Evolutionary conservation across 352 stramenopile species (phyloP).

Genomic region (Globisporangium ultimum): DNA sequence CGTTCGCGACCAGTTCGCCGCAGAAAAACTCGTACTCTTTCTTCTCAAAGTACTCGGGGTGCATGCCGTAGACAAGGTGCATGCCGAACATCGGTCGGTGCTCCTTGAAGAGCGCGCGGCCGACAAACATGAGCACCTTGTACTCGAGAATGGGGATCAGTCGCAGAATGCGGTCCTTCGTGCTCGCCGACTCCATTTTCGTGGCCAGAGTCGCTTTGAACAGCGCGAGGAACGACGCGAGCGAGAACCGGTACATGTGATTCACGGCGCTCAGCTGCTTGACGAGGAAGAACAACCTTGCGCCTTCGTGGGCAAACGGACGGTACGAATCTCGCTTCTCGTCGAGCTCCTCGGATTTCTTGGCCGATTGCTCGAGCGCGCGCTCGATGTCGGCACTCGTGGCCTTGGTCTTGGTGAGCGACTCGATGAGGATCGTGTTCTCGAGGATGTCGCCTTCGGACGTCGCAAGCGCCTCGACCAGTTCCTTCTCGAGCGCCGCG

Average conservation of each 20-base stretch:
- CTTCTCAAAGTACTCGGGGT: slow-evolving; percentile 89
- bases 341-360: slow-evolving; percentile 90
- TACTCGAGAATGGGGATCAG: slow-evolving; percentile 88
- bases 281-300: slow-evolving; percentile 93
- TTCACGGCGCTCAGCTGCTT: slow-evolving; percentile 88
- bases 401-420: slow-evolving; percentile 92
- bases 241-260: slow-evolving; percentile 96
- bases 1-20: slow-evolving; percentile 60
- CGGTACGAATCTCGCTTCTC: slow-evolving; percentile 90
- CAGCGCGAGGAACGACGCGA: slow-evolving; percentile 85
- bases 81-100: slow-evolving; percentile 93
- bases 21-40: slow-evolving; percentile 94
- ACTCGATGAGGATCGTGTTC: slow-evolving; percentile 93
- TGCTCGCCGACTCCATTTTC: slow-evolving; percentile 77
- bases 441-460: slow-evolving; percentile 95
- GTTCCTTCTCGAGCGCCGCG: slow-evolving; percentile 89
- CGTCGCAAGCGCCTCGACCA: slow-evolving; percentile 91
- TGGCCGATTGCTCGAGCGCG: slow-evolving; percentile 83
- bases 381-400: slow-evolving; percentile 90
- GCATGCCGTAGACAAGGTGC: slow-evolving; percentile 92
- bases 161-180: slow-evolving; percentile 75
- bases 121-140: slow-evolving; percentile 91
- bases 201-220: slow-evolving; percentile 82
- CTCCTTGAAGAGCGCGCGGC: slow-evolving; percentile 91
- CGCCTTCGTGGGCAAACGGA: slow-evolving; percentile 86